Conservation (phyloP, 495 filamentous ascomycete species). For the Xylaria scruposa region DNA sequence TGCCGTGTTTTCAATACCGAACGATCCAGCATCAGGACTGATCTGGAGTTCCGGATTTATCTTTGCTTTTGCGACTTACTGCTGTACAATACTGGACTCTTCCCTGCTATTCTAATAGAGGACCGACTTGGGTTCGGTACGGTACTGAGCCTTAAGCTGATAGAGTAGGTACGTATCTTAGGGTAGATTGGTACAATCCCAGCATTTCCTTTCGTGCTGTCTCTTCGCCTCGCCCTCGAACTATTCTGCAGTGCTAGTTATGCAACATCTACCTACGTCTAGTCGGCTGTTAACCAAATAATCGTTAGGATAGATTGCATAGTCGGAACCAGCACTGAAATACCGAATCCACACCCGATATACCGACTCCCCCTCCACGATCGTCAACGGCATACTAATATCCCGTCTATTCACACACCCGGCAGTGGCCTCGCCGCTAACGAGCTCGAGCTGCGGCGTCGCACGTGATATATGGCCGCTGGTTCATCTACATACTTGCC, state of each 20-base stretch:
- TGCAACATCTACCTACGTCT: not conserved
- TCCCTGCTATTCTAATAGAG: constrained; percentile 10
- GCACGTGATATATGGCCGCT: constrained; percentile 13
- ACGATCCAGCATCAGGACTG: not conserved
- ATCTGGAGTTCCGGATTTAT: not conserved
- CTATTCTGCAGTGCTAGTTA: not conserved
- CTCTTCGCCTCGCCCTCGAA: constrained; percentile 4
- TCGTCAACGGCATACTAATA: not conserved
- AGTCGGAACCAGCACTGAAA: constrained; percentile 13
- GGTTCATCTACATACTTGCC: constrained; percentile 6
- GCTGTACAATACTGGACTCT: constrained; percentile 14
- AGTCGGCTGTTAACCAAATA: not conserved
- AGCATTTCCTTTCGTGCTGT: not conserved
- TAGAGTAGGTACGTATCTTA: constrained; percentile 15
- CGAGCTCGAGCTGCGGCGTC: constrained; percentile 20
- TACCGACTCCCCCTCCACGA: not conserved
- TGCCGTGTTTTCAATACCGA: not conserved
- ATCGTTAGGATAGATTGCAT: not conserved
- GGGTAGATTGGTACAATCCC: not conserved
- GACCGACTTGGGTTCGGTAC: not conserved
- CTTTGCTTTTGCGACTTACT: not conserved
- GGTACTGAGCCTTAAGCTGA: not conserved
- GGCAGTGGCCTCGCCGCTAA: constrained; percentile 2
- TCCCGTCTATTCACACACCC: constrained; percentile 11
- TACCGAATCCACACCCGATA: constrained; percentile 10